These are phyloP conservation scores for Silene vulgaris DNA, from an alignment of 179 eudicot species.

Conservation along the genomic window DNA sequence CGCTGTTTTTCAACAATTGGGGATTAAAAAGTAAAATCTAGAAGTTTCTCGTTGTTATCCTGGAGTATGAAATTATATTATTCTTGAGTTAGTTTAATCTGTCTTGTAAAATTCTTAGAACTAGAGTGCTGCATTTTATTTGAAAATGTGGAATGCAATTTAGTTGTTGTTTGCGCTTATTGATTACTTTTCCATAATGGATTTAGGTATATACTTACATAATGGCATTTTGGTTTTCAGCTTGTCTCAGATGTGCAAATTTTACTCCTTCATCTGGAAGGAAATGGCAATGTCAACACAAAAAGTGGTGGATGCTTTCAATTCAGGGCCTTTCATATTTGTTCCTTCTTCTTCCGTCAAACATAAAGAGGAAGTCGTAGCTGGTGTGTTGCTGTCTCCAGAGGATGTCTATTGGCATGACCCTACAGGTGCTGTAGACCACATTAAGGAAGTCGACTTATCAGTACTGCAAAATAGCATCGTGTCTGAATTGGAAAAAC, in stretches of 20 bases:
- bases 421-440: constrained; percentile 45
- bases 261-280: constrained; percentile 55
- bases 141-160: too few relatives aligned
- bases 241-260: constrained; percentile 61
- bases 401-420: constrained; percentile 76
- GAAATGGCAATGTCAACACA: constrained; percentile 50
- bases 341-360: constrained; percentile 39
- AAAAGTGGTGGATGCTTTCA: constrained; percentile 42
- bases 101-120: too few relatives aligned
- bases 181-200: too few relatives aligned
- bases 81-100: too few relatives aligned
- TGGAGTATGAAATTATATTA: too few relatives aligned
- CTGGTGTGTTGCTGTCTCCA: constrained; percentile 53
- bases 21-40: too few relatives aligned
- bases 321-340: constrained; percentile 56
- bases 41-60: too few relatives aligned
- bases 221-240: constrained; percentile 29
- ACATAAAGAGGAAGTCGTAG: constrained; percentile 43
- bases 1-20: too few relatives aligned
- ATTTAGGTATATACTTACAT: background rate
- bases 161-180: too few relatives aligned
- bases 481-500: background rate
- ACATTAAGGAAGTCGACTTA: constrained; percentile 31
- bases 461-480: constrained; percentile 4
- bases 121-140: too few relatives aligned